Conservation (phyloP, 1,284 basidiomycete genomes). For the Trametes versicolor region DNA sequence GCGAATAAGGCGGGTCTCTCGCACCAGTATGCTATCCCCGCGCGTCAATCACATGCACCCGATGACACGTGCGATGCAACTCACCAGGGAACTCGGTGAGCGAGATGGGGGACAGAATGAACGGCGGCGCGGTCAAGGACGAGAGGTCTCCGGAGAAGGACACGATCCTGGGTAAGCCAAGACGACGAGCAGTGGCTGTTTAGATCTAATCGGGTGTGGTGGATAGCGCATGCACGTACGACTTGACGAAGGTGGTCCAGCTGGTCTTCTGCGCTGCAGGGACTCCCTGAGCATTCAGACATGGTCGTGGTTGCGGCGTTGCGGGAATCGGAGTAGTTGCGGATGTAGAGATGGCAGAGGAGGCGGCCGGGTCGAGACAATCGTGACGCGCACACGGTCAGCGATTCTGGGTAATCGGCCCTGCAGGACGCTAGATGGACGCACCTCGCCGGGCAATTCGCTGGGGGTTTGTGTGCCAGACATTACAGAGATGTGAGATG, state of each 20-base stretch:
- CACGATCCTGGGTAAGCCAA: conserved; percentile 63
- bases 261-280: conserved; percentile 77
- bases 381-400: conserved; percentile 30
- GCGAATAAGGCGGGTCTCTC: conserved; percentile 89
- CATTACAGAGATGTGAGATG: conserved; percentile 13
- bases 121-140: conserved; percentile 93
- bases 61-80: conserved; percentile 35
- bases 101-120: conserved; percentile 89
- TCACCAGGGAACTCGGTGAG: conserved; percentile 89
- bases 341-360: conserved; percentile 1
- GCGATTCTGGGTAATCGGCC: conserved; percentile 6
- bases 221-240: conserved; percentile 55
- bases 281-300: conserved; percentile 59
- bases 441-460: conserved; percentile 36
- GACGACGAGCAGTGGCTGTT: not conserved
- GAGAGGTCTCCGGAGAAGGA: conserved; percentile 93
- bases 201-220: conserved; percentile 12
- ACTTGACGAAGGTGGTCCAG: conserved; percentile 86
- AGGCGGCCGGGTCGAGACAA: conserved; percentile 32
- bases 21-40: conserved; percentile 84
- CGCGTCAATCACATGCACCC: conserved; percentile 20
- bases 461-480: conserved; percentile 32
- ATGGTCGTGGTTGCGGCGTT: not conserved
- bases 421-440: conserved; percentile 9
- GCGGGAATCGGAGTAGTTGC: not conserved